These are phyloP conservation scores for Zymoseptoria crescenta DNA, from an alignment of 2,329 filamentous ascomycete genomes.

Conservation along the genomic window DNA sequence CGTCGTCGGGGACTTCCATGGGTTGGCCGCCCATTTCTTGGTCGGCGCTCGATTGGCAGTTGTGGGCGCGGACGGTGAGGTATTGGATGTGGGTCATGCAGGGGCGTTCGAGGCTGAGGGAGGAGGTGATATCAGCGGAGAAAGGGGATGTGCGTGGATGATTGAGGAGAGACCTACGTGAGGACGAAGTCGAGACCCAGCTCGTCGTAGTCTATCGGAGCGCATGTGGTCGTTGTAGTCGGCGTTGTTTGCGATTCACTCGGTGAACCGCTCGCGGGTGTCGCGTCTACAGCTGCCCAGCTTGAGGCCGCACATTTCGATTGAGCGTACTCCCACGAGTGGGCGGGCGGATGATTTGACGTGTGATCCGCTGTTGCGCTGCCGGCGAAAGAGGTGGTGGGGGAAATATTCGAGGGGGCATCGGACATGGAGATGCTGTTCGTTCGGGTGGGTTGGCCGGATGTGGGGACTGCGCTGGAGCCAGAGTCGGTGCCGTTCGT, in stretches of 20 bases:
- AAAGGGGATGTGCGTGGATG: background rate
- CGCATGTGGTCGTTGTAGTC: constrained; percentile 1
- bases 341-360: background rate
- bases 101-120: constrained; percentile 14
- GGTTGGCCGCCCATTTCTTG: constrained; percentile 6
- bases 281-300: background rate
- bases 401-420: background rate
- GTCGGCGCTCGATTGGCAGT: constrained; percentile 9
- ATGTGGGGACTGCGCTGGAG: constrained; percentile 13
- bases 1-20: constrained; percentile 15
- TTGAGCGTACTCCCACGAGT: background rate
- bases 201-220: constrained; percentile 17
- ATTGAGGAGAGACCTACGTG: constrained; percentile 10
- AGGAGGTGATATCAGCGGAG: background rate
- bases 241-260: background rate
- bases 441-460: constrained; percentile 13
- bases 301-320: background rate
- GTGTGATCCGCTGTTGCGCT: background rate
- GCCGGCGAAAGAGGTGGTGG: background rate
- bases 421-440: constrained; percentile 14
- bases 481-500: constrained; percentile 15
- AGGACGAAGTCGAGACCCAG: constrained; percentile 17
- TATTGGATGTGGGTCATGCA: constrained; percentile 20
- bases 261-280: background rate
- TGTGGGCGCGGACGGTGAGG: constrained; percentile 18